phyloP scores from a whole-genome alignment of 2,329 filamentous ascomycete species.

The Claviceps sp. region DNA sequence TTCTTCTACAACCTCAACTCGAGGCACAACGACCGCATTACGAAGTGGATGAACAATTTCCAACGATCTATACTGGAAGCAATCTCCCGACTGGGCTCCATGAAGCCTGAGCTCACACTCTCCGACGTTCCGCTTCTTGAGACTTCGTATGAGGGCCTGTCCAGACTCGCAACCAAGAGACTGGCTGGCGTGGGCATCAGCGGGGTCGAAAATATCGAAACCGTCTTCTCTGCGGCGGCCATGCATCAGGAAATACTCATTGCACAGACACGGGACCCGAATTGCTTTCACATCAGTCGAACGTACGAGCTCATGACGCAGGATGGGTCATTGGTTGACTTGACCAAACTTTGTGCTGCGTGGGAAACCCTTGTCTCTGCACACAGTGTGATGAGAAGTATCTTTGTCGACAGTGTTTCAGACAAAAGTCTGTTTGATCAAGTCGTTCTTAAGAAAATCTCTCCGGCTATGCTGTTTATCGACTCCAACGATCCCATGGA shows the following conservation, averaged over 20 bases:
- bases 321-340: slow-evolving; percentile 25
- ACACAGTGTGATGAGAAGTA: slow-evolving; percentile 32
- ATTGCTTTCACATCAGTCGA: slow-evolving; percentile 29
- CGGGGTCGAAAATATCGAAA: slow-evolving; percentile 32
- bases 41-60: slow-evolving; percentile 32
- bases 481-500: slow-evolving; percentile 27
- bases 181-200: slow-evolving; percentile 26
- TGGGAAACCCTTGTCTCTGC: slow-evolving; percentile 35
- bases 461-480: slow-evolving; percentile 39
- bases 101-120: slow-evolving; percentile 34
- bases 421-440: slow-evolving; percentile 36
- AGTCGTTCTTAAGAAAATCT: slow-evolving; percentile 32
- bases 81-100: slow-evolving; percentile 25
- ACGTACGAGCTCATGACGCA: slow-evolving; percentile 33
- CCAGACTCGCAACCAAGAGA: slow-evolving; percentile 28
- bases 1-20: slow-evolving; percentile 30
- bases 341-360: slow-evolving; percentile 30
- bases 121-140: slow-evolving; percentile 35
- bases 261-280: slow-evolving; percentile 27
- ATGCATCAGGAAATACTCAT: slow-evolving; percentile 37
- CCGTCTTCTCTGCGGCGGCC: slow-evolving; percentile 33
- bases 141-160: slow-evolving; percentile 31
- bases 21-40: slow-evolving; percentile 28
- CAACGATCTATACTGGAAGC: slow-evolving; percentile 32
- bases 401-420: slow-evolving; percentile 38